Base-by-base conservation (phyloP, 331 rosid genomes). In the Malus hybrid region DNA sequence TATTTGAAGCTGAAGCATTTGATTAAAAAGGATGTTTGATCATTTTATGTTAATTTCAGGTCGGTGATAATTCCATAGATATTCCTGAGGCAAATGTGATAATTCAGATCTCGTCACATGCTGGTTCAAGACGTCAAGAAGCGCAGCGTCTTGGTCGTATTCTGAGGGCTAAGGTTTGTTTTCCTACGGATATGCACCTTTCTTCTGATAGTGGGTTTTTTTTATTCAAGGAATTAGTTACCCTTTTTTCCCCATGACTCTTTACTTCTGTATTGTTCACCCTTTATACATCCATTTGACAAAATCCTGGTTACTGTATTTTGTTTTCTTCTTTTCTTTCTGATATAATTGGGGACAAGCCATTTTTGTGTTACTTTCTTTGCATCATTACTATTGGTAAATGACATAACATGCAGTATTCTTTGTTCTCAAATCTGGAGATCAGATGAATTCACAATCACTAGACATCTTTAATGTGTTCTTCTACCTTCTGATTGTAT, bases 91-190 rank as follows among this genome's bases (percentile, higher is more conserved):
- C 99, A 56, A 92, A 92, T 84, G 97, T 92, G 79, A 94, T 92
- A 12, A 94, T 94, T 86, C 99, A 94, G 85, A 94, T 94, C 28
- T 94, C 99, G 62, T 94, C 99, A 57, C 97, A 94, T 87, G 97
- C 97, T 75, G 99, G 96, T 73, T 94, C 99, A 81, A 94, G 96
- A 75, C 92, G 97, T 85, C 97, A 94, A 82, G 99, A 92, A 85
- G 99, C 95, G 72, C 97, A 92, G 66, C 99, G 99, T 76, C 85
- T 94, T 57, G 99, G 99, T 68, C 96, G 93, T 86, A 94, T 94
- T 94, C 96, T 94, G 76, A 87, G 97, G 89, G 99, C 99, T 28
- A 94, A 94, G 96, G 99, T 88, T 68, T 64, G 87, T 81, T 71
- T 46, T 42, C 60, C 3, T 24, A 56, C 4, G 36, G 22, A 57